Conservation (phyloP, 805 yeast species). For the Nadsonia fulvescens region DNA sequence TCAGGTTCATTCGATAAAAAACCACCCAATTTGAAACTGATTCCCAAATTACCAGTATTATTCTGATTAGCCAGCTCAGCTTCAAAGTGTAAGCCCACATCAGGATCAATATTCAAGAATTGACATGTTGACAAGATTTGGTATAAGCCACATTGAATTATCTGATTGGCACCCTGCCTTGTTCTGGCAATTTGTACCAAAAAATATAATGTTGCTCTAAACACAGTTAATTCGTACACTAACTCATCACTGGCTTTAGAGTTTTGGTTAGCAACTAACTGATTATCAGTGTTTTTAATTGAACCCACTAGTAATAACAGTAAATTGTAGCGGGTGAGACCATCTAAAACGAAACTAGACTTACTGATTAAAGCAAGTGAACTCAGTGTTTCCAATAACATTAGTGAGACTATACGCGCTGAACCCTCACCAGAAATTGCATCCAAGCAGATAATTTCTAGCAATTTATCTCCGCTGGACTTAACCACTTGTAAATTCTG, state of each 20-base stretch:
- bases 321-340: constrained; percentile 47
- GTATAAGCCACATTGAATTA: constrained; percentile 60
- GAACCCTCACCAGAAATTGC: constrained; percentile 65
- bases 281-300: constrained; percentile 41
- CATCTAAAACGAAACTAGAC: constrained; percentile 38
- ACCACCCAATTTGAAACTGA: constrained; percentile 15
- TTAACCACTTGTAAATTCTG: constrained; percentile 37
- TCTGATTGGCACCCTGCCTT: constrained; percentile 56
- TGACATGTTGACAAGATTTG: constrained; percentile 36
- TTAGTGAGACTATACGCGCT: constrained; percentile 52
- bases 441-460: constrained; percentile 56
- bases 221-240: constrained; percentile 60
- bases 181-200: constrained; percentile 61
- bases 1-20: constrained; percentile 31
- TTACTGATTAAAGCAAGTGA: constrained; percentile 34
- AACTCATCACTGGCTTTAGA: constrained; percentile 27
- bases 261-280: constrained; percentile 1
- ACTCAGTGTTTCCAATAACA: constrained; percentile 53
- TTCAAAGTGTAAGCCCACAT: constrained; percentile 44
- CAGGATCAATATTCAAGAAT: constrained; percentile 57
- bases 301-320: constrained; percentile 47
- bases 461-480: constrained; percentile 39
- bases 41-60: constrained; percentile 20
- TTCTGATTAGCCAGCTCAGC: constrained; percentile 4
- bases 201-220: constrained; percentile 52